phyloP scores from a whole-genome alignment of 306 rosid species.

The Arachis stenosperma region DNA sequence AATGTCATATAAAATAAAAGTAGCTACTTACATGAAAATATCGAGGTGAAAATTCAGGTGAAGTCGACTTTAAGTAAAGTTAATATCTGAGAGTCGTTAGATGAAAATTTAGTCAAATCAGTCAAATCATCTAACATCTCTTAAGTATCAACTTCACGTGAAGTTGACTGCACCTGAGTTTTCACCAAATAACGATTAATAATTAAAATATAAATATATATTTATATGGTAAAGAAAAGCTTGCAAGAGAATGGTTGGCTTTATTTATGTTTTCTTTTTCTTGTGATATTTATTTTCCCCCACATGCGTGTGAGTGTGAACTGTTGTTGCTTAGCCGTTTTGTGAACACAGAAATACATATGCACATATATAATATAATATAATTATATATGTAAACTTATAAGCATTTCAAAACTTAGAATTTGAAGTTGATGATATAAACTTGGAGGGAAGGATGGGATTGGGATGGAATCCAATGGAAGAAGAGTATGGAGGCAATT shows the following conservation, averaged over 20 bases:
- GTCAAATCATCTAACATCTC: too few species aligned
- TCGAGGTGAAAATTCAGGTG: too few species aligned
- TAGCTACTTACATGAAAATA: too few species aligned
- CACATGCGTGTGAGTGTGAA: conserved; percentile 27
- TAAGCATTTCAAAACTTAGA: neutral
- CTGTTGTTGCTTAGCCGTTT: conserved; percentile 51
- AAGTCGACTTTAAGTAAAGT: too few species aligned
- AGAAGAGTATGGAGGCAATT: neutral
- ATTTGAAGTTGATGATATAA: conserved; percentile 18
- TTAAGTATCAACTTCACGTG: too few species aligned
- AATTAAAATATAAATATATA: too few species aligned
- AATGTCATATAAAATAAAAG: neutral
- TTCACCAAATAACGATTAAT: too few species aligned
- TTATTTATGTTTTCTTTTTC: neutral
- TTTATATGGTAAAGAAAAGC: neutral
- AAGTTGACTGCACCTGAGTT: too few species aligned
- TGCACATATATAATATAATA: too few species aligned
- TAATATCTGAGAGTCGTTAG: too few species aligned
- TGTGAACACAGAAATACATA: neutral
- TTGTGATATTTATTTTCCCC: too few species aligned
- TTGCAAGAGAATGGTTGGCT: conserved; percentile 37
- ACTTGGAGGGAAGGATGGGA: conserved; percentile 40
- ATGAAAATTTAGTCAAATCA: too few species aligned
- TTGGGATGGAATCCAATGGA: conserved; percentile 45
- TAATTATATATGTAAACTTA: conserved; percentile 3